Base-by-base conservation (phyloP, 2,329 filamentous ascomycete species). In the Cladosporium colombiae region DNA sequence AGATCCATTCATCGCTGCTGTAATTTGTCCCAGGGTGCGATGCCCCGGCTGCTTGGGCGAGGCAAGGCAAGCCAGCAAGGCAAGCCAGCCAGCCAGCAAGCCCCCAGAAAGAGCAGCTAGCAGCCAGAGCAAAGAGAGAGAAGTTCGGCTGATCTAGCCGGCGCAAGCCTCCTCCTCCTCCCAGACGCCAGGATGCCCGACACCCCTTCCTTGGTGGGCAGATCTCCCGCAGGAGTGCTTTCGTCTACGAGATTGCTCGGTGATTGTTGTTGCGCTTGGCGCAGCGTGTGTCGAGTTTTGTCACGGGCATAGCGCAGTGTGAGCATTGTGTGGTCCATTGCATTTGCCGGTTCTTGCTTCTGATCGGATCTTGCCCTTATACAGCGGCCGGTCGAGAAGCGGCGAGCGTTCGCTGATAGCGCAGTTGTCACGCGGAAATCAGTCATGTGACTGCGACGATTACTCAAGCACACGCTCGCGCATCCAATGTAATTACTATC, bases 1-100 rank as follows among this genome's bases (percentile, higher is more conserved):
- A 25, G 57, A 46, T 46, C 40, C 40, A 31, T 60, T 60, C 57
- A 46, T 46, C 57, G 40, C 18, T 46, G 37, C 40, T 60, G 57
- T 31, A 60, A 49, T 60, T 60, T 60, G 57, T 40, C 57, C 37
- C 16, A 33, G 55, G 33, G 33, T 35, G 33, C 33, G 10, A 14
- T 11, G 33, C 33, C 55, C 33, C 21, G 33, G 21, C 21, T 37
- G 29, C 53, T 57, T 57, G 29, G 53, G 31, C 55, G n/a, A 40
- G 33, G 27, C 27, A 1, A 31, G 29, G 18, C 46, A 50, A 50
- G 49, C 23, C 14, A 33, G 50, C 40, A 4, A 29, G 27, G 16
- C 44, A 49, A 49, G 49, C 23, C 13, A 33, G 50, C 40, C 18
- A 55, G 52, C 33, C 56, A 37, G 52, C 52, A 33, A 55, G 40